Percentiles rank a stretch among this genome's conserved stretches.
Conservation (phyloP, 208 protist genomes). For the Naegleria fowleri region DNA sequence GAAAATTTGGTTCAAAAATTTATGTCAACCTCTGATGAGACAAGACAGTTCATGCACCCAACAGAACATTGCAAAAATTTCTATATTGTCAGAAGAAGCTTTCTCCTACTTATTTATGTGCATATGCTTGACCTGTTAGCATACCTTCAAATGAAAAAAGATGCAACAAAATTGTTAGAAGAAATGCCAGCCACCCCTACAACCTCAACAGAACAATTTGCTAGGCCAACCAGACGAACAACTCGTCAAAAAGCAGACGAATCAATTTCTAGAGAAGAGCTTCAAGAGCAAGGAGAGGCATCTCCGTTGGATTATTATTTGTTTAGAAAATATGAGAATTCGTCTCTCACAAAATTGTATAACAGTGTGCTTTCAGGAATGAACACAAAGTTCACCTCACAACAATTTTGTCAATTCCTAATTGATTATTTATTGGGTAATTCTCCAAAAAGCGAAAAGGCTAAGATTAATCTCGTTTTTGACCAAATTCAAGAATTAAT, state of each 20-base stretch:
- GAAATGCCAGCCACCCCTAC: background rate
- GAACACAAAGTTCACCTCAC: background rate
- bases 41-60: background rate
- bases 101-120: background rate
- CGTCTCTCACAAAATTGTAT: background rate
- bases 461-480: background rate
- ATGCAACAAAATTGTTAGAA: background rate
- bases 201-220: background rate
- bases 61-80: background rate
- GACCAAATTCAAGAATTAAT: background rate
- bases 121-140: background rate
- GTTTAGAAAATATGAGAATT: background rate
- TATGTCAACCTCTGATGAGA: background rate
- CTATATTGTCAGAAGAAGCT: background rate
- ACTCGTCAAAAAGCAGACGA: background rate
- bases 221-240: background rate
- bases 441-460: background rate
- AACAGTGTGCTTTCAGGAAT: background rate
- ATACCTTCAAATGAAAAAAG: background rate
- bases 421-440: background rate
- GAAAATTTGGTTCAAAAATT: background rate
- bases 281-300: background rate
- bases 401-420: background rate
- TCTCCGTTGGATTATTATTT: background rate
- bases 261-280: background rate